Evolutionary conservation across 2,329 filamentous ascomycete genomes (phyloP), one percentile per base, ranked within the genome.

Genomic region (Ophiostoma sp.): DNA sequence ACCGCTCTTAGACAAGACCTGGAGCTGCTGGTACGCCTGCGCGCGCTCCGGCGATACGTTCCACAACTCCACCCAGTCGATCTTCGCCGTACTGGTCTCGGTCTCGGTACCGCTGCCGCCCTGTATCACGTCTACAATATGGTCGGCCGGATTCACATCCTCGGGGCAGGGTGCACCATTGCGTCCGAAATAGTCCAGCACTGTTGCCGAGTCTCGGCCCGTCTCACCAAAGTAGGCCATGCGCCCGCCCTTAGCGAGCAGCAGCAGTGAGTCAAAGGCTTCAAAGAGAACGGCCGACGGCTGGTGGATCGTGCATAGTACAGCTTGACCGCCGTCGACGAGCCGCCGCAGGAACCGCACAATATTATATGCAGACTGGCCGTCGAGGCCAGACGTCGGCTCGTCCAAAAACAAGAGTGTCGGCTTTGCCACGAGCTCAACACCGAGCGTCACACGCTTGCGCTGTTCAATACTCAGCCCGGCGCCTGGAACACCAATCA

Each of bases 261-360:
- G 91, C 41, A 94, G 82, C 7, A 95, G 84, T 69, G 90, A 86
- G 74, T 95, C 91, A 76, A 95, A 97, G 69, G 92, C 89, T 77
- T 97, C 91, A 82, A 97, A 97, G 67, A 98, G 84, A 85, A 96
- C 93, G 55, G 93, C 93, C 14, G 92, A 96, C n/a, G 93, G 93
- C 78, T 98, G 94, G 77, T 98, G 93, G 70, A 97, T 97, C 0
- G 94, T 97, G 81, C 93, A 97, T 18, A 97, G 87, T 78, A 97
- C 91, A 67, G 93, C 93, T 76, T 96, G 92, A 14, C 94, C 94
- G 71, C 88, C 90, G 77, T 94, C 90, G 74, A 92, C 92, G 45
- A 97, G 83, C 79, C 96, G 97, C 78, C 96, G 89, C 58, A 98
- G 85, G 12, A 97, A 85, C 76, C 92, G 89, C 63, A 93, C 84